Percentiles rank a stretch among this genome's conserved stretches.
phyloP scores from a whole-genome alignment of 164 flowering plant species.

The Tinospora cordifolia region DNA sequence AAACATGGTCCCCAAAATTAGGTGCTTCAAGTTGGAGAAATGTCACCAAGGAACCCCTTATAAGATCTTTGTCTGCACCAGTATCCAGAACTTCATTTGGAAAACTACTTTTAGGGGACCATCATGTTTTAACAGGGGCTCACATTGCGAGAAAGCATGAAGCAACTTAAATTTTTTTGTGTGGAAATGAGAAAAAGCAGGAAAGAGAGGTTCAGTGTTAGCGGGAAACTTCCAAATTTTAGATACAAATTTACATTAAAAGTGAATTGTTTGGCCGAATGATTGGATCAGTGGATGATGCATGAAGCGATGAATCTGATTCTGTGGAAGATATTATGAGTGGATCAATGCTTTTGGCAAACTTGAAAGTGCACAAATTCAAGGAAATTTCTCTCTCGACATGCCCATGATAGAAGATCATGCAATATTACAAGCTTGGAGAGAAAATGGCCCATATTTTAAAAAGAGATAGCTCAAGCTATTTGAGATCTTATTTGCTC shows the following conservation, averaged over 20 bases:
- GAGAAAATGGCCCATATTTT: slow-evolving; percentile 71
- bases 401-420: slow-evolving; percentile 38
- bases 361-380: slow-evolving; percentile 37
- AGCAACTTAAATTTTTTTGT: slow-evolving; percentile 34
- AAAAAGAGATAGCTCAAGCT: slow-evolving; percentile 20
- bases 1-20: slow-evolving; percentile 40
- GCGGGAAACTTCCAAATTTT: slow-evolving; percentile 65
- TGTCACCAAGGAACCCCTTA: slow-evolving; percentile 77
- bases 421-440: slow-evolving; percentile 39
- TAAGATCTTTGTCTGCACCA: slow-evolving; percentile 89
- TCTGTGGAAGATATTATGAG: slow-evolving; percentile 37
- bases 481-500: neutral
- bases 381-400: slow-evolving; percentile 62
- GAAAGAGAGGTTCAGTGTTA: slow-evolving; percentile 62
- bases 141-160: slow-evolving; percentile 88
- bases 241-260: slow-evolving; percentile 51
- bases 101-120: slow-evolving; percentile 88
- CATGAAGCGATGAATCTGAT: slow-evolving; percentile 22
- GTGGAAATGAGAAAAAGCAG: slow-evolving; percentile 38
- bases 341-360: slow-evolving; percentile 47
- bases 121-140: slow-evolving; percentile 66
- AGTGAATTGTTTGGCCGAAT: slow-evolving; percentile 65
- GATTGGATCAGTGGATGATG: slow-evolving; percentile 41
- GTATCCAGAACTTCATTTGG: slow-evolving; percentile 87
- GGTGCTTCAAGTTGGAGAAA: slow-evolving; percentile 27